Conservation (phyloP, 2,329 filamentous ascomycete genomes). For the Periconia sp. region DNA sequence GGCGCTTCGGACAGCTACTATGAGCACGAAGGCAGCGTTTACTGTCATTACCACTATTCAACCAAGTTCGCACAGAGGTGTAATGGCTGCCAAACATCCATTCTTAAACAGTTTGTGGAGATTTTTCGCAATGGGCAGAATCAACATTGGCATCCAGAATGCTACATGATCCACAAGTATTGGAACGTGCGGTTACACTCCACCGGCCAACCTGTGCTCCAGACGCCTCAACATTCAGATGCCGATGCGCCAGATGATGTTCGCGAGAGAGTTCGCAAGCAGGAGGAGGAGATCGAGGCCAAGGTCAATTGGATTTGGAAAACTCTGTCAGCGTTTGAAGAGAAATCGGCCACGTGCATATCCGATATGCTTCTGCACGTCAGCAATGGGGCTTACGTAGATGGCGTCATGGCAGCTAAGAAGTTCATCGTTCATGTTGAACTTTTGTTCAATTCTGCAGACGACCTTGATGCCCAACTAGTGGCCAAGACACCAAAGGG, state of each 20-base stretch:
- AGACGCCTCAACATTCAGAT: constrained; percentile 42
- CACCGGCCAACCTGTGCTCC: constrained; percentile 42
- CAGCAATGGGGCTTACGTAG: constrained; percentile 94
- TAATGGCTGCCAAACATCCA: constrained; percentile 95
- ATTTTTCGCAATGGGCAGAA: constrained; percentile 98
- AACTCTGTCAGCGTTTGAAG: constrained; percentile 93
- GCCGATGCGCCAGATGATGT: constrained; percentile 66
- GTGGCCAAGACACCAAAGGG: constrained; percentile 71
- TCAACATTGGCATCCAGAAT: constrained; percentile 99
- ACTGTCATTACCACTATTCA: constrained; percentile 98
- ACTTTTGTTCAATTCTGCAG: constrained; percentile 84
- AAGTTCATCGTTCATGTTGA: constrained; percentile 97
- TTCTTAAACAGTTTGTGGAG: constrained; percentile 98
- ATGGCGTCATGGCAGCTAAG: constrained; percentile 91
- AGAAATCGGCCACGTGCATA: constrained; percentile 96
- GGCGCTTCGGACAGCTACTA: constrained; percentile 98
- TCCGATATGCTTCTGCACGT: constrained; percentile 99
- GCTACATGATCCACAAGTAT: constrained; percentile 99
- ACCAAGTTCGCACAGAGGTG: constrained; percentile 95
- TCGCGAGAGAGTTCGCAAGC: constrained; percentile 74
- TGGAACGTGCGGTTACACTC: constrained; percentile 87
- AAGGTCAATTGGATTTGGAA: constrained; percentile 99
- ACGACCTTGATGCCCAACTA: constrained; percentile 78
- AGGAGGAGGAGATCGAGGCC: constrained; percentile 94
- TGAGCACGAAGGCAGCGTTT: constrained; percentile 93